Percentiles rank a stretch among this genome's conserved stretches.
Evolutionary conservation across 2,329 filamentous ascomycete genomes (phyloP).

Genomic region (Talaromyces atroroseus): DNA sequence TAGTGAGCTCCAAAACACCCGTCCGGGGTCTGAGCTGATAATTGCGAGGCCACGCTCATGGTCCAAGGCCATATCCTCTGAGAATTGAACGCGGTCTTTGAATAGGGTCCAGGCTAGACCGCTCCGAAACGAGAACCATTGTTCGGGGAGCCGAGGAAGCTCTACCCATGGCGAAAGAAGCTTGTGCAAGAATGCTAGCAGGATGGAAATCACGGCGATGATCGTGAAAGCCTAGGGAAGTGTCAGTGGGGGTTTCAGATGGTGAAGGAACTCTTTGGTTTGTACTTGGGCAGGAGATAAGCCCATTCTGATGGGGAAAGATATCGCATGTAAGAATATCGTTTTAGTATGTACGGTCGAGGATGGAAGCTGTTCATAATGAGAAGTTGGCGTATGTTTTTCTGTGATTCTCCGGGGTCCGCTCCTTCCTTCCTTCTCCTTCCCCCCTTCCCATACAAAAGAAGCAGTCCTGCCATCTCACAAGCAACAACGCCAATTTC

Average conservation of each 20-base stretch:
- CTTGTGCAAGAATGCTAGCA: constrained; percentile 10
- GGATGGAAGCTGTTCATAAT: not conserved
- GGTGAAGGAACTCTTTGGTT: not conserved
- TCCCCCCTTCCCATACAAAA: not conserved
- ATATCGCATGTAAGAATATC: constrained; percentile 9
- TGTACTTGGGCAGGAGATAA: constrained; percentile 10
- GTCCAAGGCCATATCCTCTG: constrained; percentile 16
- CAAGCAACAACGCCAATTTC: not conserved
- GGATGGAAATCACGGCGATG: constrained; percentile 2
- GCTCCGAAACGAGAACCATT: constrained; percentile 16
- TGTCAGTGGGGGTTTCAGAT: not conserved
- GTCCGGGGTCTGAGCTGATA: constrained; percentile 14
- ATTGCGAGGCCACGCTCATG: constrained; percentile 16
- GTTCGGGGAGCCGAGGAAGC: constrained; percentile 14
- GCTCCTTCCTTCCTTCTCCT: not conserved
- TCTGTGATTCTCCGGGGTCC: not conserved
- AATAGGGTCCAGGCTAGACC: constrained; percentile 15
- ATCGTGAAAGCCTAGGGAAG: constrained; percentile 6
- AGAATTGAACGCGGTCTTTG: constrained; percentile 14
- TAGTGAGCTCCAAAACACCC: constrained; percentile 15
- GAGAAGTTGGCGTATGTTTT: not conserved
- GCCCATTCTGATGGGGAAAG: constrained; percentile 3
- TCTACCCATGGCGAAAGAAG: constrained; percentile 12
- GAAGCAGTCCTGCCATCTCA: not conserved
- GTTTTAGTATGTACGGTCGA: not conserved